phyloP scores from a whole-genome alignment of 768 basidiomycete genomes.

The Termitomyces sp. region DNA sequence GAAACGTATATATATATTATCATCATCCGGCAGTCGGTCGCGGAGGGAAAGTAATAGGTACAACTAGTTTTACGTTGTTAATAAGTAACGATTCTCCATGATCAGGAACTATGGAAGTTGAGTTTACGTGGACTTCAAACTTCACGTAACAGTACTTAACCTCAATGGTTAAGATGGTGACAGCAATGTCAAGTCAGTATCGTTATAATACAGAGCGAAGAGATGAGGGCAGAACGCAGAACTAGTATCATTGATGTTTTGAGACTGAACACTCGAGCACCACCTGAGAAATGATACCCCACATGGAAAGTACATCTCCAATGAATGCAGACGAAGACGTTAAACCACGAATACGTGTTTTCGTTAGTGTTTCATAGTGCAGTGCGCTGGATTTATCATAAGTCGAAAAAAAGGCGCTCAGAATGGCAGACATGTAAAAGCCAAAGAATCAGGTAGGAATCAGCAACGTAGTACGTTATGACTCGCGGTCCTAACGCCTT shows the following conservation, averaged over 20 bases:
- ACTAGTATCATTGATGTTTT: not conserved
- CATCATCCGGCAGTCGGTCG: not conserved
- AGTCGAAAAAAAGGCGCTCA: too few relatives aligned
- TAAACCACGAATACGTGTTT: too few relatives aligned
- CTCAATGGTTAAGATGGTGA: not conserved
- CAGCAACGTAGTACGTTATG: not conserved
- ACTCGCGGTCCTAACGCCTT: not conserved
- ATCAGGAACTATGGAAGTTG: not conserved
- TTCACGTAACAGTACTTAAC: not conserved
- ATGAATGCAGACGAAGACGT: not conserved
- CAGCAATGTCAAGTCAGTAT: not conserved
- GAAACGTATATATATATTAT: not conserved
- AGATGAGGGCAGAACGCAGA: not conserved
- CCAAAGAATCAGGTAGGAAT: not conserved
- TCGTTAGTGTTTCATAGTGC: too few relatives aligned
- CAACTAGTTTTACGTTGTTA: not conserved
- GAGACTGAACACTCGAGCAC: not conserved
- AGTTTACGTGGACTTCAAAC: not conserved
- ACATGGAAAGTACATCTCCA: too few relatives aligned
- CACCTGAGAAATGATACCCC: too few relatives aligned
- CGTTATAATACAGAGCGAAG: not conserved
- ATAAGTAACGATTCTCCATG: not conserved
- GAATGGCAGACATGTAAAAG: too few relatives aligned
- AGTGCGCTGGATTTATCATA: too few relatives aligned
- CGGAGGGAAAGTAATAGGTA: not conserved